Evolutionary conservation across 805 yeast genomes (phyloP).

Genomic region (Candida schatavii): DNA sequence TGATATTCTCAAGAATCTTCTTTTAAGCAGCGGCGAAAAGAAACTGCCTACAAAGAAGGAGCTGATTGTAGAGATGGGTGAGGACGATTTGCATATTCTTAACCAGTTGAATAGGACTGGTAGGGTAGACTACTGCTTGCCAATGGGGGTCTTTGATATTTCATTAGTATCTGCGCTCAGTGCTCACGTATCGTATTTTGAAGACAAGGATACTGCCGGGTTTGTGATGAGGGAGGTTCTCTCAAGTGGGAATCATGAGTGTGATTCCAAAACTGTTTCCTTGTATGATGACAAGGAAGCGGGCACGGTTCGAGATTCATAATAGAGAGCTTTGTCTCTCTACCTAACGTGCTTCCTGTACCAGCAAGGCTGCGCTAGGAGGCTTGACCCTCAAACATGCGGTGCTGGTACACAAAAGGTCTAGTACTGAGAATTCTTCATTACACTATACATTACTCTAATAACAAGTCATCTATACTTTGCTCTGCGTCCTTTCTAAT

Average conservation of each 20-base stretch:
- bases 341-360: too few species aligned
- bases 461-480: conserved; percentile 66
- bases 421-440: too few species aligned
- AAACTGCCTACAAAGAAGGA: conserved; percentile 8
- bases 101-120: conserved; percentile 63
- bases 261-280: conserved; percentile 26
- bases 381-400: too few species aligned
- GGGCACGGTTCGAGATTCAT: too few species aligned
- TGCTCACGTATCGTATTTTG: conserved; percentile 87
- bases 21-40: conserved; percentile 15
- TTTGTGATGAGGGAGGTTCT: conserved; percentile 65
- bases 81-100: conserved; percentile 33
- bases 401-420: too few species aligned
- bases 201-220: conserved; percentile 79
- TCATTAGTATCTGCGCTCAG: conserved; percentile 77
- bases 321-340: too few species aligned
- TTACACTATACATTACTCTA: conserved; percentile 14
- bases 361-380: too few species aligned
- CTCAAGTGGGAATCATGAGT: conserved; percentile 17
- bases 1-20: conserved; percentile 31
- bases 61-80: conserved; percentile 23
- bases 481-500: conserved; percentile 85
- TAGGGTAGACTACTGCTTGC: conserved; percentile 76
- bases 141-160: conserved; percentile 75
- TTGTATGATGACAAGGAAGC: conserved; percentile 15